Evolutionary conservation across 164 flowering plant species (phyloP), one percentile per base, ranked within the genome.

Genomic region (Protea cynaroides): DNA sequence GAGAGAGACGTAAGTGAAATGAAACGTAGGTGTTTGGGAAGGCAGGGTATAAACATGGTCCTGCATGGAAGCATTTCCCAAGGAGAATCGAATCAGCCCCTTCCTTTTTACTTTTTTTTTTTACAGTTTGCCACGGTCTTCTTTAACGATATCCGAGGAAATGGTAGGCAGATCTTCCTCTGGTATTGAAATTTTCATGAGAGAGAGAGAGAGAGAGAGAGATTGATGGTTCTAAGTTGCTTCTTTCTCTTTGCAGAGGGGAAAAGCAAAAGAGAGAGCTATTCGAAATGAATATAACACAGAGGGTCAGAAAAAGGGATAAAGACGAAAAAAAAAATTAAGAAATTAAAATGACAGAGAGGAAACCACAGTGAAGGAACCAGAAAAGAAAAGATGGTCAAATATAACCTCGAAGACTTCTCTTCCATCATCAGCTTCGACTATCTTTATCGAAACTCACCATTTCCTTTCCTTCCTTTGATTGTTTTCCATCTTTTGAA

Each of bases 401-500:
- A 88, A 86, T 74, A 68, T 73, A 77, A 74, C 85, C 95, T 88
- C 95, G 90, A 86, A 84, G 84, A 82, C 85, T 86, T 76, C 85
- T 78, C 74, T 75, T 67, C 78, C 88, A 84, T 86, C 85, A 86
- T 86, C 84, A 79, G 59, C 80, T 76, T 78, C 83, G 69, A 78
- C 95, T 78, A 73, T 86, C 90, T 86, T 84, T 87, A 87, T 87
- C 87, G 93, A 87, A 82, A 84, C 78, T 76, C 86, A 56, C 76
- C 79, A 64, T 63, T 65, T 69, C 43, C 49, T 67, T 68, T 65
- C 61, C 71, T 76, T 70, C 40, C 65, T n/a, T n/a, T n/a, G n/a
- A n/a, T n/a, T n/a, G n/a, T n/a, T n/a, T n/a, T n/a, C n/a, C n/a
- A n/a, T n/a, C n/a, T 65, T 71, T 78, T 70, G 10, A 25, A 14